phyloP scores from a whole-genome alignment of 352 stramenopile species.

The Globisporangium apiculatum region DNA sequence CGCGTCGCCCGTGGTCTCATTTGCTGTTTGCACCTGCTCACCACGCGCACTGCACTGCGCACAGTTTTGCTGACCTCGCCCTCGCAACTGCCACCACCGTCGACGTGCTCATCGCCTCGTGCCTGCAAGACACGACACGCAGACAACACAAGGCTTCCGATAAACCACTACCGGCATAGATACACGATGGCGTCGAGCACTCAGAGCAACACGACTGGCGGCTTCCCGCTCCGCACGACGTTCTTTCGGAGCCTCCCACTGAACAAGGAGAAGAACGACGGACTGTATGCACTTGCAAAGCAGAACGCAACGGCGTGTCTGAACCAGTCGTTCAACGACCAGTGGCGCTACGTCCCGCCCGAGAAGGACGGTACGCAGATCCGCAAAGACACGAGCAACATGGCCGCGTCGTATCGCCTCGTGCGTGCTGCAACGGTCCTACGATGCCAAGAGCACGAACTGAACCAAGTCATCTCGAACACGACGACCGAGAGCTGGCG shows the following conservation, averaged over 20 bases:
- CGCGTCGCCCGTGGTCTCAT: constrained; percentile 1
- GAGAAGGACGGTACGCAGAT: constrained; percentile 78
- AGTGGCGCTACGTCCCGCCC: constrained; percentile 72
- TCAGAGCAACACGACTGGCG: constrained; percentile 9
- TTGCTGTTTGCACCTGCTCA: neutral
- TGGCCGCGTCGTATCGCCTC: constrained; percentile 52
- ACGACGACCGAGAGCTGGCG: constrained; percentile 67
- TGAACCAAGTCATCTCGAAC: constrained; percentile 68
- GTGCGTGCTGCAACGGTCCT: constrained; percentile 64
- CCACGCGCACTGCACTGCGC: neutral
- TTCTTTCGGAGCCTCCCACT: constrained; percentile 71
- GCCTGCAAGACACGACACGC: neutral
- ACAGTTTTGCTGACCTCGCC: neutral
- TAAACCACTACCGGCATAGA: neutral
- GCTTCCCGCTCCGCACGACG: constrained; percentile 59
- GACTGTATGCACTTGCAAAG: constrained; percentile 47
- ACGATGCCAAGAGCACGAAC: constrained; percentile 64
- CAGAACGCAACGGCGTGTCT: constrained; percentile 48
- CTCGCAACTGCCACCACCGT: neutral
- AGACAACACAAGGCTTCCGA: no score
- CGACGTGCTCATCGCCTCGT: neutral
- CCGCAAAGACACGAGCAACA: constrained; percentile 77
- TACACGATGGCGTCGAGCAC: neutral
- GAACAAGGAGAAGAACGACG: constrained; percentile 41
- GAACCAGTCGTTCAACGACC: constrained; percentile 70